Percentiles rank a stretch among this genome's conserved stretches.
These are phyloP conservation scores for Candida frijolesensis DNA, from an alignment of 1,139 yeast species.

Conservation along the genomic window DNA sequence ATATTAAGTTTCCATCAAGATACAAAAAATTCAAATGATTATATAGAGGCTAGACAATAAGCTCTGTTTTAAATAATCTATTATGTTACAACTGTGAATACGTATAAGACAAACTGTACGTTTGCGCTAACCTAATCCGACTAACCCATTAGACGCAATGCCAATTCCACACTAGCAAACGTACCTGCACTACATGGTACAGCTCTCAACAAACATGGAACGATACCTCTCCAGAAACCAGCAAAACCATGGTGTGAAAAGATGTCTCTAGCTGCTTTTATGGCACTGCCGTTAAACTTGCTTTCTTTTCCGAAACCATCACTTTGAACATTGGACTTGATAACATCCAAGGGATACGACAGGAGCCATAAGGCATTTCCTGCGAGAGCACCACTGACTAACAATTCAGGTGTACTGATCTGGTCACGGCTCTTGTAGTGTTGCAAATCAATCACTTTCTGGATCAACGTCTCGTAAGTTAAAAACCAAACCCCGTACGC, in stretches of 20 bases:
- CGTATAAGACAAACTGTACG: background rate
- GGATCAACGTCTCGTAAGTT: constrained; percentile 66
- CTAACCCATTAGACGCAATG: constrained; percentile 57
- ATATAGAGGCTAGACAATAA: too few species aligned
- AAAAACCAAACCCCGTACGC: constrained; percentile 86
- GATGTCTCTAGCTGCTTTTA: constrained; percentile 51
- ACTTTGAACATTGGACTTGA: constrained; percentile 70
- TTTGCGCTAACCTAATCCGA: background rate
- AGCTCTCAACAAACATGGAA: constrained; percentile 70
- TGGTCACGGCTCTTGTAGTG: constrained; percentile 48
- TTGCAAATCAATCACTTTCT: constrained; percentile 34
- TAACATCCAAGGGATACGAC: constrained; percentile 72
- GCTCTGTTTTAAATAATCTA: too few species aligned
- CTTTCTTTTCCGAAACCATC: constrained; percentile 55
- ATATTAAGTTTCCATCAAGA: too few species aligned
- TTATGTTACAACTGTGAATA: background rate
- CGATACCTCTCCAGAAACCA: constrained; percentile 75
- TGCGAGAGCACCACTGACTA: constrained; percentile 67
- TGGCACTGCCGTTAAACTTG: constrained; percentile 47
- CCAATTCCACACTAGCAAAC: constrained; percentile 74
- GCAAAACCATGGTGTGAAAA: constrained; percentile 46
- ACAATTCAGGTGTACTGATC: constrained; percentile 61
- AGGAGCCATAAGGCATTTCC: constrained; percentile 75
- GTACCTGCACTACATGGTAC: constrained; percentile 78
- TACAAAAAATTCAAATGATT: too few species aligned